Conservation (phyloP, 208 protist genomes). For the Acanthamoeba triangularis region DNA sequence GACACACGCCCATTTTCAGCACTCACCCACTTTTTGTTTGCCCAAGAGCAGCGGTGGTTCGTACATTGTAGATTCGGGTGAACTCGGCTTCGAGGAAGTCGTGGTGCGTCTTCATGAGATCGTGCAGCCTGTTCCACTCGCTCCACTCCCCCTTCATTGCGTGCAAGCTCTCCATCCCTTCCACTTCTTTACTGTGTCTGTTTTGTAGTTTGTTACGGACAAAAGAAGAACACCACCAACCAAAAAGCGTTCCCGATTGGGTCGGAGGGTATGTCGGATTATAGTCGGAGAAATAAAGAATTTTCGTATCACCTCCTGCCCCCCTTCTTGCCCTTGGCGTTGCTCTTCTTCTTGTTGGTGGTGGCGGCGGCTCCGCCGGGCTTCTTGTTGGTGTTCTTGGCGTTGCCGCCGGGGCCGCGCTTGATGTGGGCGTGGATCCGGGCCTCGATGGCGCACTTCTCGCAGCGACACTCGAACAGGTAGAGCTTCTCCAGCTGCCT, state of each 20-base stretch:
- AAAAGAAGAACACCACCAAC: too few relatives aligned
- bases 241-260: too few relatives aligned
- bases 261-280: too few relatives aligned
- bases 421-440: slow-evolving; percentile 33
- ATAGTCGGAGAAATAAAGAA: too few relatives aligned
- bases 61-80: neutral
- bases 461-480: slow-evolving; percentile 62
- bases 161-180: too few relatives aligned
- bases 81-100: neutral
- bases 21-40: too few relatives aligned
- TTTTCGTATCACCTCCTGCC: too few relatives aligned
- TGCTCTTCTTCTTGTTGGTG: neutral
- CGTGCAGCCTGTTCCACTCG: neutral
- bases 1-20: too few relatives aligned
- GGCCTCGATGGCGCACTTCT: slow-evolving; percentile 53
- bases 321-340: too few relatives aligned
- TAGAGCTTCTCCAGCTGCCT: slow-evolving; percentile 56
- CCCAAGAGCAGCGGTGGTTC: neutral
- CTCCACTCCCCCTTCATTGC: neutral
- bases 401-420: neutral
- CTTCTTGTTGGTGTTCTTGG: neutral
- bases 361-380: too few relatives aligned
- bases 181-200: too few relatives aligned
- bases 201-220: too few relatives aligned
- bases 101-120: neutral